A percentile compares a stretch with the other conserved stretches of the same genome.
Evolutionary conservation across 441 rosid genomes (phyloP).

Genomic region (Mallotus japonicus): DNA sequence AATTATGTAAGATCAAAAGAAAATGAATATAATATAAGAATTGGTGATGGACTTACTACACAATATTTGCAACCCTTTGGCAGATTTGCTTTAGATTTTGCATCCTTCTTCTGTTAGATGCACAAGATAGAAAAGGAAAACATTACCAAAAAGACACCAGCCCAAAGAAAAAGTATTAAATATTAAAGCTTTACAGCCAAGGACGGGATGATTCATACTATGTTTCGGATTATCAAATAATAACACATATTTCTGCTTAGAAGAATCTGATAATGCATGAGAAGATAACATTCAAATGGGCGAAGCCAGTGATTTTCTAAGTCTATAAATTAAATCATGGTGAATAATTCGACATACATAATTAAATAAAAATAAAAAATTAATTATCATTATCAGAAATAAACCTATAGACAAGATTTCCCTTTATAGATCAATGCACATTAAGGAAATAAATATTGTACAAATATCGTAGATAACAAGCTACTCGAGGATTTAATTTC

Average conservation of each 20-base stretch:
- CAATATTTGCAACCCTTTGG: constrained; percentile 77
- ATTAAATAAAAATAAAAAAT: neutral
- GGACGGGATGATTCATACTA: neutral
- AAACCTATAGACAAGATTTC: neutral
- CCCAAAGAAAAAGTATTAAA: neutral
- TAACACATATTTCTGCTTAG: neutral
- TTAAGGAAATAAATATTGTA: neutral
- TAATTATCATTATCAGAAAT: neutral
- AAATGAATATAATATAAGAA: constrained; percentile 18
- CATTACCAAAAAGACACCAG: constrained; percentile 10
- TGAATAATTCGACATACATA: constrained; percentile 1
- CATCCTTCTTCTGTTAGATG: constrained; percentile 39
- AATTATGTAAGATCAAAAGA: constrained; percentile 18
- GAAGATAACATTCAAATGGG: neutral
- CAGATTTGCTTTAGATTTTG: constrained; percentile 32
- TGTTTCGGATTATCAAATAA: neutral
- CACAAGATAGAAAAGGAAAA: constrained; percentile 25
- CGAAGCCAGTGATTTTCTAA: neutral
- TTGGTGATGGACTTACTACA: constrained; percentile 46
- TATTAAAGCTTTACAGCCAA: neutral
- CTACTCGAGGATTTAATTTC: neutral
- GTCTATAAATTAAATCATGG: neutral
- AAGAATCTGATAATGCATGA: neutral
- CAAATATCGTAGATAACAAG: neutral
- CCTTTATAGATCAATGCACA: neutral